Conservation (phyloP, 331 rosid genomes). For the Arachis monticola region DNA sequence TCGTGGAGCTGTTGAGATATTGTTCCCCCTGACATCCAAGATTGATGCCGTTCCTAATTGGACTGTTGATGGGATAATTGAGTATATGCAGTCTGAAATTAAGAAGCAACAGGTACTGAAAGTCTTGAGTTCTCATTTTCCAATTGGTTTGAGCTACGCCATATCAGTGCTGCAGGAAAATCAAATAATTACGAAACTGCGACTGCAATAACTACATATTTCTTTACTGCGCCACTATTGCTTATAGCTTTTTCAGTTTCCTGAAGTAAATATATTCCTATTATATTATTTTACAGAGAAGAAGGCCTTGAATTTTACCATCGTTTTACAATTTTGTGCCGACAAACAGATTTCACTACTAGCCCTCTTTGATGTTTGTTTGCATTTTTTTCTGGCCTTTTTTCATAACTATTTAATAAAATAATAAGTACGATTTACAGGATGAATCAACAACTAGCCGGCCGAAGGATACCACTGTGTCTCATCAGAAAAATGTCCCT, state of each 20-base stretch:
- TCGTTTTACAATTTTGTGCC: slow-evolving; percentile 11
- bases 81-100: slow-evolving; percentile 67
- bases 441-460: slow-evolving; percentile 43
- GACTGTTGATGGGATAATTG: slow-evolving; percentile 76
- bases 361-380: slow-evolving; percentile 25
- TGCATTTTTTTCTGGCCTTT: slow-evolving; percentile 10
- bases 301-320: neutral
- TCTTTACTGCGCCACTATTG: slow-evolving; percentile 23
- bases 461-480: slow-evolving; percentile 47
- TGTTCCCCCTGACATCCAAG: slow-evolving; percentile 80
- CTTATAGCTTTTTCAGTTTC: slow-evolving; percentile 15
- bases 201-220: slow-evolving; percentile 7
- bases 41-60: slow-evolving; percentile 65
- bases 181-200: slow-evolving; percentile 9
- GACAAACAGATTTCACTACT: slow-evolving; percentile 13
- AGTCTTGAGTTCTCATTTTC: slow-evolving; percentile 17
- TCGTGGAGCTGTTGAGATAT: slow-evolving; percentile 66
- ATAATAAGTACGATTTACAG: slow-evolving; percentile 53
- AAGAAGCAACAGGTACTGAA: slow-evolving; percentile 65
- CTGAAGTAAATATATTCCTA: slow-evolving; percentile 13
- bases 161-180: slow-evolving; percentile 16
- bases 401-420: slow-evolving; percentile 20
- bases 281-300: slow-evolving; percentile 24
- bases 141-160: slow-evolving; percentile 16
- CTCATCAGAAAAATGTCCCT: slow-evolving; percentile 59